phyloP scores from a whole-genome alignment of 73 alveolate species.

The Paraurostyla sp. region DNA sequence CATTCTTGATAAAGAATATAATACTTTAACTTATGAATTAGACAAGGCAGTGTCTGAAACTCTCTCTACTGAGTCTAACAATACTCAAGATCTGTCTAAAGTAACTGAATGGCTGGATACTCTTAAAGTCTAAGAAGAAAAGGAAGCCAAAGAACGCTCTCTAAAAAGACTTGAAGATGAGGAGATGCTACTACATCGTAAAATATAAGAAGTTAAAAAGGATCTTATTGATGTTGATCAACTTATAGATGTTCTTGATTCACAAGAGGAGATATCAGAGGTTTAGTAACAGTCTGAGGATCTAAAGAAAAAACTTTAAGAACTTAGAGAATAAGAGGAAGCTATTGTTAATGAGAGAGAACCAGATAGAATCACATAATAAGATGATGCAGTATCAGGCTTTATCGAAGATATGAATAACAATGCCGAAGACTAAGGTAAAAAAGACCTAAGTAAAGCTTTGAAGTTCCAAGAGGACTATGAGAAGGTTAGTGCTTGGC shows the following conservation, averaged over 20 bases:
- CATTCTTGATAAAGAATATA: neutral
- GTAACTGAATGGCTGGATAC: slow-evolving; percentile 30
- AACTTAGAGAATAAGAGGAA: neutral
- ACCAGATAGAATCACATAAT: neutral
- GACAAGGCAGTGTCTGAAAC: neutral
- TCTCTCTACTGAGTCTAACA: neutral
- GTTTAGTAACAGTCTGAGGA: neutral
- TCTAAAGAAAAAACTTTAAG: neutral
- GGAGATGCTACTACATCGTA: neutral
- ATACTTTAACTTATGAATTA: neutral
- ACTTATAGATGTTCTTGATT: neutral
- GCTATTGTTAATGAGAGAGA: neutral
- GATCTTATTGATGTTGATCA: neutral
- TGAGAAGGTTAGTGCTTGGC: neutral
- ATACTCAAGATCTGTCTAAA: neutral
- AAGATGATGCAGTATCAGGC: neutral
- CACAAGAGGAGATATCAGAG: neutral
- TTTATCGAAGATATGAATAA: neutral
- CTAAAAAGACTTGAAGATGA: neutral
- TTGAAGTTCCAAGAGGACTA: neutral
- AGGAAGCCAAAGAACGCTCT: neutral
- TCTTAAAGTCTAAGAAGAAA: neutral
- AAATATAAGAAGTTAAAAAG: neutral
- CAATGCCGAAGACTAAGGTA: neutral
- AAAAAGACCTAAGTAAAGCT: neutral